These are phyloP conservation scores for Immersiporthe knoxdaviesiana DNA, from an alignment of 2,329 filamentous ascomycete genomes.

Conservation along the genomic window DNA sequence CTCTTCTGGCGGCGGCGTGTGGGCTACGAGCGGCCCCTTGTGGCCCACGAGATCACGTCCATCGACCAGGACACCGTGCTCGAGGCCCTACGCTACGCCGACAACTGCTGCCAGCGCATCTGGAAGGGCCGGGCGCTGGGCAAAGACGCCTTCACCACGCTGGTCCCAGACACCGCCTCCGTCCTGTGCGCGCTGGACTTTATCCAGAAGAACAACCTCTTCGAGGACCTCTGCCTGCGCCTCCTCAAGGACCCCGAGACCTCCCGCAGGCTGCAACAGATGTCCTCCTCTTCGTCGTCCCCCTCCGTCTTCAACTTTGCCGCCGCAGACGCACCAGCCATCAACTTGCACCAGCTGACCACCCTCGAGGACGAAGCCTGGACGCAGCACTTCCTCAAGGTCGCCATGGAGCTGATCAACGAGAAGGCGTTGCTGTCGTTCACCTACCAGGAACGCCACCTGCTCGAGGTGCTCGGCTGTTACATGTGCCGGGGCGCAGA, in stretches of 20 bases:
- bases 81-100: constrained; percentile 36
- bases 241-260: constrained; percentile 19
- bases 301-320: constrained; percentile 2
- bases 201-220: constrained; percentile 33
- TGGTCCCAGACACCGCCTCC: constrained; percentile 31
- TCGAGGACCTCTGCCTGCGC: constrained; percentile 34
- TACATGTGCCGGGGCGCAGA: constrained; percentile 39
- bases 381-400: constrained; percentile 10
- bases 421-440: constrained; percentile 28
- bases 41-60: constrained; percentile 30
- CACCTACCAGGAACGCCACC: constrained; percentile 31
- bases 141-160: constrained; percentile 23
- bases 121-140: constrained; percentile 16
- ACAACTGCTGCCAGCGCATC: constrained; percentile 25
- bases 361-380: constrained; percentile 20
- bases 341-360: constrained; percentile 27
- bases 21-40: constrained; percentile 47
- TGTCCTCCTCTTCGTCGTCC: neutral
- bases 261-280: constrained; percentile 11
- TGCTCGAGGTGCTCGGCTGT: constrained; percentile 32
- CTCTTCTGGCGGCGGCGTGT: constrained; percentile 51
- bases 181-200: constrained; percentile 32
- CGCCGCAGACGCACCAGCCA: constrained; percentile 17
- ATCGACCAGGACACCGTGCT: constrained; percentile 33
- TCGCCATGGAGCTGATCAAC: constrained; percentile 28